Evolutionary conservation across 768 basidiomycete genomes (phyloP).

Genomic region (Tulasnella calospora): DNA sequence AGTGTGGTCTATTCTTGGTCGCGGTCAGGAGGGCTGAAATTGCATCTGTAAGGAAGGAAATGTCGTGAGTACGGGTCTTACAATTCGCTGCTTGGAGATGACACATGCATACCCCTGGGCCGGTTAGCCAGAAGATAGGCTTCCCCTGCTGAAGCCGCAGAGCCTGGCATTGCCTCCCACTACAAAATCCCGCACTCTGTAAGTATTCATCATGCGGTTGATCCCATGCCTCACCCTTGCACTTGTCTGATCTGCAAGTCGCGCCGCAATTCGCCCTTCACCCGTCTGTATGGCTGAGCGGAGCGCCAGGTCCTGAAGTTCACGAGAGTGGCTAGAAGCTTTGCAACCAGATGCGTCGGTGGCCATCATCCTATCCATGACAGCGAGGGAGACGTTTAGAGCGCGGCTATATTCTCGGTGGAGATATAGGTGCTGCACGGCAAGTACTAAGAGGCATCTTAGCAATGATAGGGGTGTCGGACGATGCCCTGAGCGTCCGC

Average conservation of each 20-base stretch:
- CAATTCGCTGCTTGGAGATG: background rate
- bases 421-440: slow-evolving; percentile 26
- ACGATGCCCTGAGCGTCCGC: background rate
- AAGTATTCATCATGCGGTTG: background rate
- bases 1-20: background rate
- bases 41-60: slow-evolving; percentile 21
- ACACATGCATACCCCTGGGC: slow-evolving; percentile 23
- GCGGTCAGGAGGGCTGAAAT: slow-evolving; percentile 21
- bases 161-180: slow-evolving; percentile 24
- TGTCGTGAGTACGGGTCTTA: background rate
- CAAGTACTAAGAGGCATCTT: slow-evolving; percentile 17
- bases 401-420: slow-evolving; percentile 14
- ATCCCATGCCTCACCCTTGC: background rate
- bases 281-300: slow-evolving; percentile 19
- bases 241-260: slow-evolving; percentile 23
- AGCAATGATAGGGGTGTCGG: background rate
- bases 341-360: background rate
- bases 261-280: background rate
- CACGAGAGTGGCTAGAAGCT: slow-evolving; percentile 17
- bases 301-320: slow-evolving; percentile 27
- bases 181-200: background rate
- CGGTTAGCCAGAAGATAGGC: slow-evolving; percentile 23
- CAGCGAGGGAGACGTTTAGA: slow-evolving; percentile 6
- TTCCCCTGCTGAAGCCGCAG: slow-evolving; percentile 19
- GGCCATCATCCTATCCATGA: background rate